A percentile compares a stretch with the other conserved stretches of the same genome.
Evolutionary conservation across 1,139 yeast species (phyloP).

Genomic region (Debaryomyces sp.): DNA sequence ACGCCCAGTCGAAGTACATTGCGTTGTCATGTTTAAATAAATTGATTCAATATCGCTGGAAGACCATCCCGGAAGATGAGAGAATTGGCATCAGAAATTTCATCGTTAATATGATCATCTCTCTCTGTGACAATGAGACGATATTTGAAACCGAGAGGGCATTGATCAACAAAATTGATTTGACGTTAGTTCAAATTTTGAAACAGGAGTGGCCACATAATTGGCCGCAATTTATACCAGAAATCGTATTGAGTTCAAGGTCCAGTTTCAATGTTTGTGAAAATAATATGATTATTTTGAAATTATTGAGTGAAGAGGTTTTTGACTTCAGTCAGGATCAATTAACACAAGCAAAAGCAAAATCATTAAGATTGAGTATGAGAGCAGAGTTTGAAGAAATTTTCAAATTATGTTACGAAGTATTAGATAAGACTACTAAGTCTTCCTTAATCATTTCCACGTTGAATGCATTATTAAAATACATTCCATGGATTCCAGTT

Average conservation of each 20-base stretch:
- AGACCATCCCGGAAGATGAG: constrained; percentile 84
- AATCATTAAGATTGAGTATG: constrained; percentile 79
- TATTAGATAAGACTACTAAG: constrained; percentile 82
- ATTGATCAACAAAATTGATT: constrained; percentile 87
- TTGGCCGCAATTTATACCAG: constrained; percentile 98
- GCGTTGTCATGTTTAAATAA: constrained; percentile 90
- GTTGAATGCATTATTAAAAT: constrained; percentile 76
- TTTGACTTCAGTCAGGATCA: constrained; percentile 94
- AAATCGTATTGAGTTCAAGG: constrained; percentile 81
- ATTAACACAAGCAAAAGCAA: constrained; percentile 94
- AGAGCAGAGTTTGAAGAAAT: constrained; percentile 90
- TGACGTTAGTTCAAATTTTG: constrained; percentile 88
- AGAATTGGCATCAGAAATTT: constrained; percentile 86
- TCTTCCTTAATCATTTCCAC: constrained; percentile 86
- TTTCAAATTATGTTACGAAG: constrained; percentile 90
- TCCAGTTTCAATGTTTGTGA: constrained; percentile 93
- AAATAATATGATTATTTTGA: constrained; percentile 91
- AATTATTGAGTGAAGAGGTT: constrained; percentile 89
- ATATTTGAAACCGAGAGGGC: constrained; percentile 76
- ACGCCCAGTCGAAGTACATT: constrained; percentile 88
- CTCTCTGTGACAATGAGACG: constrained; percentile 86
- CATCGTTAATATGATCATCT: constrained; percentile 89
- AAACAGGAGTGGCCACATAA: constrained; percentile 99
- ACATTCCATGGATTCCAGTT: constrained; percentile 92
- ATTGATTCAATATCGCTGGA: constrained; percentile 91